Percentiles rank a stretch among this genome's conserved stretches.
Evolutionary conservation across 1,284 basidiomycete species (phyloP).

Genomic region (Ganoderma resinaceum): DNA sequence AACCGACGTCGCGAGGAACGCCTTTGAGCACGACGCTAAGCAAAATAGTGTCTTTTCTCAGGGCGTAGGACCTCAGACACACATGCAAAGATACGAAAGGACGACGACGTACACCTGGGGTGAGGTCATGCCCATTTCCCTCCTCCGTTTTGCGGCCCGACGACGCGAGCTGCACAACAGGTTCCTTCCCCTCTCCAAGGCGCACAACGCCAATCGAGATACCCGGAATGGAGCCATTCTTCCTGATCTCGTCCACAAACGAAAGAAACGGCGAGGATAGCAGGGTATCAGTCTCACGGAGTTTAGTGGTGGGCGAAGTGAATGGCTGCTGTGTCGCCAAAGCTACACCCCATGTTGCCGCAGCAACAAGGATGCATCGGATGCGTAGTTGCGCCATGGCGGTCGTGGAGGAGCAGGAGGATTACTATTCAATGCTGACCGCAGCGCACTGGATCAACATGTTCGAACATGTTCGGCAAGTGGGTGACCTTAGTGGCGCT

Average conservation of each 20-base stretch:
- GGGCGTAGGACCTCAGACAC: not conserved
- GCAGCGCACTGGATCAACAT: not conserved
- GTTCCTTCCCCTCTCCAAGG: slow-evolving; percentile 24
- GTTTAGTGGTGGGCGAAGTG: not conserved
- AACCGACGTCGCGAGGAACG: slow-evolving; percentile 42
- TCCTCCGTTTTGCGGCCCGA: slow-evolving; percentile 40
- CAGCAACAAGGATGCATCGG: not conserved
- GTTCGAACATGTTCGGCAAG: too few species aligned
- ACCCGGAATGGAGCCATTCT: slow-evolving; percentile 30
- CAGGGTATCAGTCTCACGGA: not conserved
- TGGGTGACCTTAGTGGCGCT: too few species aligned
- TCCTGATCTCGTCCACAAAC: slow-evolving; percentile 27
- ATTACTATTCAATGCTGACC: not conserved
- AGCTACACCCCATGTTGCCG: not conserved
- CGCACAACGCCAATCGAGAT: slow-evolving; percentile 33
- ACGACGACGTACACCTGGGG: slow-evolving; percentile 34
- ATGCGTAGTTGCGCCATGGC: not conserved
- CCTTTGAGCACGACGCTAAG: slow-evolving; percentile 53
- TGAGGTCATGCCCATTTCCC: slow-evolving; percentile 35
- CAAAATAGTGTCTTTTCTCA: slow-evolving; percentile 44
- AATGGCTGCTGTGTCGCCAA: not conserved
- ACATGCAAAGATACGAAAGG: not conserved
- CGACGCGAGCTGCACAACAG: slow-evolving; percentile 14
- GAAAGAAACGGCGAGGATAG: slow-evolving; percentile 12
- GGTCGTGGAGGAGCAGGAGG: not conserved